phyloP scores from a whole-genome alignment of 1,139 yeast genomes.

The Saccharomyces hybrid region DNA sequence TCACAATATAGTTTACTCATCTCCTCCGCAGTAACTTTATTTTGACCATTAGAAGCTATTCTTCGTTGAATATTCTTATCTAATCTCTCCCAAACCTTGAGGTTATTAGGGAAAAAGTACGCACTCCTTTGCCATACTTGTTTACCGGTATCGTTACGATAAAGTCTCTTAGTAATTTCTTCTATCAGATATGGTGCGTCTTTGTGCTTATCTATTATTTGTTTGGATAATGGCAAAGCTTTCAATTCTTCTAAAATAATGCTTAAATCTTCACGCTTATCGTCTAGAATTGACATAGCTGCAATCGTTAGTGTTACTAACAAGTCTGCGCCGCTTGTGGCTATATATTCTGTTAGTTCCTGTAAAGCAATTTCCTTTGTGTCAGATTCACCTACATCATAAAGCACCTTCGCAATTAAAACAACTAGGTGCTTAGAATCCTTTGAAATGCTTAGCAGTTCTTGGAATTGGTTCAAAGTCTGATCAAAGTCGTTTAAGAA shows the following conservation, averaged over 20 bases:
- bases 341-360: slow-evolving; percentile 57
- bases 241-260: slow-evolving; percentile 60
- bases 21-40: slow-evolving; percentile 43
- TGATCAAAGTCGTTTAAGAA: slow-evolving; percentile 53
- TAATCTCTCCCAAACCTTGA: slow-evolving; percentile 58
- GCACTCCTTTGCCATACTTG: slow-evolving; percentile 60
- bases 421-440: slow-evolving; percentile 58
- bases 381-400: slow-evolving; percentile 64
- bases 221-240: slow-evolving; percentile 40
- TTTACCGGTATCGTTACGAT: slow-evolving; percentile 11
- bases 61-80: slow-evolving; percentile 48
- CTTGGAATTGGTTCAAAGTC: slow-evolving; percentile 59
- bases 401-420: slow-evolving; percentile 68
- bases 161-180: slow-evolving; percentile 39
- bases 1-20: slow-evolving; percentile 45
- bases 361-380: slow-evolving; percentile 76
- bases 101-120: slow-evolving; percentile 63
- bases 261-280: slow-evolving; percentile 42
- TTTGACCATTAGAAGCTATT: slow-evolving; percentile 37
- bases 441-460: slow-evolving; percentile 48
- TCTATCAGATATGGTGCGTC: slow-evolving; percentile 55
- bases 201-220: slow-evolving; percentile 44
- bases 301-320: slow-evolving; percentile 67
- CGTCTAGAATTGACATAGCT: slow-evolving; percentile 64
- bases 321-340: slow-evolving; percentile 54